Evolutionary conservation across 306 rosid species (phyloP).

Genomic region (Benincasa hispida): DNA sequence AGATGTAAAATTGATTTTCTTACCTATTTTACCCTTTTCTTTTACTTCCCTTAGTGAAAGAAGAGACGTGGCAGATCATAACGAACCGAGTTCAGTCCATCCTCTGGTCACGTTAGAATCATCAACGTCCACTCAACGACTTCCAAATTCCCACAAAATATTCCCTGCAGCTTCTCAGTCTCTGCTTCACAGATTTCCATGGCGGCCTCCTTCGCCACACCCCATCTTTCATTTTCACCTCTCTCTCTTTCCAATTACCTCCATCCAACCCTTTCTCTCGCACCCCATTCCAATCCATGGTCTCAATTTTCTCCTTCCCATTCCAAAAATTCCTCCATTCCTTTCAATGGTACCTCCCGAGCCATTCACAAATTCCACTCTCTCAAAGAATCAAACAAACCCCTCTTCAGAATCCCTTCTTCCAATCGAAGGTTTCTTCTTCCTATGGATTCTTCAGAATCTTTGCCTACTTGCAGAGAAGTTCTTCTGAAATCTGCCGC

Average conservation of each 20-base stretch:
- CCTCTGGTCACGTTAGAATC: neutral
- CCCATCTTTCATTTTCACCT: slow-evolving; percentile 7
- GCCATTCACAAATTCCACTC: neutral
- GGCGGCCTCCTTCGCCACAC: slow-evolving; percentile 30
- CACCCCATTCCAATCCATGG: neutral
- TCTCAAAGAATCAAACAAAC: neutral
- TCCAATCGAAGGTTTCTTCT: slow-evolving; percentile 21
- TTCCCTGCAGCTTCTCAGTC: neutral
- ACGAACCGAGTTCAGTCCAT: neutral
- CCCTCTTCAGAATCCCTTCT: neutral
- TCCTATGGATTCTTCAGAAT: slow-evolving; percentile 24
- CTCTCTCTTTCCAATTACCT: slow-evolving; percentile 19
- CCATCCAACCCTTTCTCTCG: slow-evolving; percentile 5
- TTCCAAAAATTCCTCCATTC: slow-evolving; percentile 13
- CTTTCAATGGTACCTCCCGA: slow-evolving; percentile 16
- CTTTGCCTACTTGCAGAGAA: slow-evolving; percentile 9
- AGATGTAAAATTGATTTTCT: too few species aligned
- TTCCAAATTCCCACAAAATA: neutral
- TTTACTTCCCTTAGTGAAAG: neutral
- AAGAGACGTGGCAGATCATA: neutral
- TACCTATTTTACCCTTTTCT: too few species aligned
- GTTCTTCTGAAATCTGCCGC: slow-evolving; percentile 28
- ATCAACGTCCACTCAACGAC: slow-evolving; percentile 11
- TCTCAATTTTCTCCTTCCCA: neutral
- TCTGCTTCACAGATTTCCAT: slow-evolving; percentile 17